Evolutionary conservation across 1,139 yeast species (phyloP).

Genomic region (Saccharomyces hybrid): DNA sequence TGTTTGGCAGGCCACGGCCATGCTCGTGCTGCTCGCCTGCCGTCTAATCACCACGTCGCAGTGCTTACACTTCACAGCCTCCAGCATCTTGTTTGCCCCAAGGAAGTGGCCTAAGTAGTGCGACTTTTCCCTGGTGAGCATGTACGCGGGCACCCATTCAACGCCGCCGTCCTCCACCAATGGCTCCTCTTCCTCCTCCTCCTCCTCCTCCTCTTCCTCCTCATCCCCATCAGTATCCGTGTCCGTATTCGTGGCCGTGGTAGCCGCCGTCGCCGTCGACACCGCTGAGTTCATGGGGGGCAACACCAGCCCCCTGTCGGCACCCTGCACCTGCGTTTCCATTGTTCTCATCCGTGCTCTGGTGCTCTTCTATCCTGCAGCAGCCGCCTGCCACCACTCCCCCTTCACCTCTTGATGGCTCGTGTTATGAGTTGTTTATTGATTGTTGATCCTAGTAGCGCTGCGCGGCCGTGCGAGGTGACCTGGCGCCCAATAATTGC

Average conservation of each 20-base stretch:
- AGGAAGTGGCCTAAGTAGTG: constrained; percentile 15
- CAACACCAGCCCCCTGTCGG: constrained; percentile 2
- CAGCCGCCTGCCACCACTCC: background rate
- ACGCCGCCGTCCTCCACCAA: constrained; percentile 4
- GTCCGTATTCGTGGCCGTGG: constrained; percentile 1
- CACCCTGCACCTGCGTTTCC: background rate
- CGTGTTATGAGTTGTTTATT: background rate
- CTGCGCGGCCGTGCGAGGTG: background rate
- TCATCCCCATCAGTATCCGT: constrained; percentile 2
- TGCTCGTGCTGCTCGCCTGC: constrained; percentile 1
- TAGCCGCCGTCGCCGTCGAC: constrained; percentile 5
- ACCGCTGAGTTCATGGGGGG: constrained; percentile 2
- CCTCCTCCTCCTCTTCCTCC: constrained; percentile 4
- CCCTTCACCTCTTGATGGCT: background rate
- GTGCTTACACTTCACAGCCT: constrained; percentile 15
- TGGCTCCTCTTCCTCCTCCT: constrained; percentile 2
- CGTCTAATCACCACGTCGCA: constrained; percentile 11
- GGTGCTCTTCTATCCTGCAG: background rate
- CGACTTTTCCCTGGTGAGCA: constrained; percentile 10
- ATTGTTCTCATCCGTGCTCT: constrained; percentile 3
- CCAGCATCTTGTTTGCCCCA: constrained; percentile 4
- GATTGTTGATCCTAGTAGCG: background rate
- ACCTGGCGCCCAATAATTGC: background rate
- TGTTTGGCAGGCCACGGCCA: constrained; percentile 6
- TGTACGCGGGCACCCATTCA: constrained; percentile 15